Conservation (phyloP, 1,284 basidiomycete genomes). For the Puccinia polysora region DNA sequence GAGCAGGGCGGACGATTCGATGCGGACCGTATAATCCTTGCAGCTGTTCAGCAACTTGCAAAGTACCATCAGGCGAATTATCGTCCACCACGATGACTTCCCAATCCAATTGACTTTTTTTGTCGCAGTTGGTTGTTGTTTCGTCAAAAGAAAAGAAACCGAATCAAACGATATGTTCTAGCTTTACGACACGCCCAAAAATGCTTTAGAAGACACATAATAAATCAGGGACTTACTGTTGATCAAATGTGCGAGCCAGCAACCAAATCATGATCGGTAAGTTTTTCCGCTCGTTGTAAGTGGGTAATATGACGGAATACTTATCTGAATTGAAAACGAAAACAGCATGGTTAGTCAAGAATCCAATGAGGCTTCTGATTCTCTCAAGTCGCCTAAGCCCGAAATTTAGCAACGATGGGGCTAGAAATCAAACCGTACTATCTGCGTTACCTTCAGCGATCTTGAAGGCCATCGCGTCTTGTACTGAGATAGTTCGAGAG, state of each 20-base stretch:
- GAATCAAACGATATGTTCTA: neutral
- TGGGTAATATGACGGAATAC: slow-evolving; percentile 71
- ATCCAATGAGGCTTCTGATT: too few species aligned
- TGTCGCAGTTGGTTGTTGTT: neutral
- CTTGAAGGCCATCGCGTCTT: too few species aligned
- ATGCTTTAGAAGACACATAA: neutral
- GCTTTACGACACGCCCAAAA: neutral
- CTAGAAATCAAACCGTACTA: too few species aligned
- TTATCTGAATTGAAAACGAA: slow-evolving; percentile 16
- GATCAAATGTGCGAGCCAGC: slow-evolving; percentile 66
- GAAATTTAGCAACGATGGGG: too few species aligned
- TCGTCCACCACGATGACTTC: slow-evolving; percentile 88
- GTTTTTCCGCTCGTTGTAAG: slow-evolving; percentile 88
- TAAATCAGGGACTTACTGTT: slow-evolving; percentile 61
- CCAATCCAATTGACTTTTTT: slow-evolving; percentile 58
- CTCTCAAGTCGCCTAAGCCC: too few species aligned
- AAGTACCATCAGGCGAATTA: slow-evolving; percentile 83
- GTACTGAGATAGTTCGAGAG: too few species aligned
- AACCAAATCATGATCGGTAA: slow-evolving; percentile 80
- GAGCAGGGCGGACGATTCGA: slow-evolving; percentile 62
- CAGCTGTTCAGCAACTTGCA: slow-evolving; percentile 75
- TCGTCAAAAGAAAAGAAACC: slow-evolving; percentile 49
- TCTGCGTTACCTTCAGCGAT: too few species aligned
- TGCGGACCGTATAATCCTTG: slow-evolving; percentile 74
- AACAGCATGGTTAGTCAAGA: too few species aligned